These are phyloP conservation scores for Metschnikowia baotianmanensis DNA, from an alignment of 805 yeast species.

Conservation along the genomic window DNA sequence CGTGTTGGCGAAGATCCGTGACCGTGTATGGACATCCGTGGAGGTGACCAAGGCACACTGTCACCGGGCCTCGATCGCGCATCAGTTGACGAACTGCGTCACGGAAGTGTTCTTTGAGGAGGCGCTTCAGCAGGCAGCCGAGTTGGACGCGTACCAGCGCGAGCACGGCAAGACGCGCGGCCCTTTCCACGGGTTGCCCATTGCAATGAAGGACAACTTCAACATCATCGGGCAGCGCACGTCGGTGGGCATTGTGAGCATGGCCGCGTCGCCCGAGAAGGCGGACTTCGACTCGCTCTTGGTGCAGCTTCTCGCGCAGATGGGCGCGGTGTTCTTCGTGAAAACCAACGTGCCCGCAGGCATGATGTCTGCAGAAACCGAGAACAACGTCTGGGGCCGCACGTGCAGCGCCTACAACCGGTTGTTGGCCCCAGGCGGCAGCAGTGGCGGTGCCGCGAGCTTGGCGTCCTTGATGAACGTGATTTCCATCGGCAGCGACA, in stretches of 20 bases:
- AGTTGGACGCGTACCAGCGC: constrained; percentile 24
- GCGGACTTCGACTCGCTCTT: constrained; percentile 36
- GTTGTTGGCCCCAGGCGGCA: constrained; percentile 48
- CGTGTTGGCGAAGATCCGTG: constrained; percentile 29
- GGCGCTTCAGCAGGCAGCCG: constrained; percentile 24
- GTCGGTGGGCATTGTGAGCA: constrained; percentile 48
- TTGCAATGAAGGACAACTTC: constrained; percentile 43
- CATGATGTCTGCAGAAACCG: constrained; percentile 49
- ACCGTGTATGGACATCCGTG: constrained; percentile 33
- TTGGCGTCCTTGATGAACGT: constrained; percentile 46
- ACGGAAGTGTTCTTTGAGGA: constrained; percentile 36
- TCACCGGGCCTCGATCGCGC: constrained; percentile 57
- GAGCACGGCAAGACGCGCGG: constrained; percentile 21
- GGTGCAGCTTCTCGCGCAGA: constrained; percentile 37
- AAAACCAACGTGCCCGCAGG: constrained; percentile 56
- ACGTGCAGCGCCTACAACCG: constrained; percentile 47
- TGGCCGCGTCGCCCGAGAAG: constrained; percentile 34
- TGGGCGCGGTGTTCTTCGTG: constrained; percentile 54
- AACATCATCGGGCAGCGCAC: constrained; percentile 48
- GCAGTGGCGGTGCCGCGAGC: constrained; percentile 56
- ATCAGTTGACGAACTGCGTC: constrained; percentile 47
- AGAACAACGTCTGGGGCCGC: constrained; percentile 44
- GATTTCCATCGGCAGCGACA: constrained; percentile 54
- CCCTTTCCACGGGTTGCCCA: constrained; percentile 32
- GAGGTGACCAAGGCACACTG: constrained; percentile 55